Conservation (phyloP, 2,329 filamentous ascomycete genomes). For the Teratosphaeria zuluensis region DNA sequence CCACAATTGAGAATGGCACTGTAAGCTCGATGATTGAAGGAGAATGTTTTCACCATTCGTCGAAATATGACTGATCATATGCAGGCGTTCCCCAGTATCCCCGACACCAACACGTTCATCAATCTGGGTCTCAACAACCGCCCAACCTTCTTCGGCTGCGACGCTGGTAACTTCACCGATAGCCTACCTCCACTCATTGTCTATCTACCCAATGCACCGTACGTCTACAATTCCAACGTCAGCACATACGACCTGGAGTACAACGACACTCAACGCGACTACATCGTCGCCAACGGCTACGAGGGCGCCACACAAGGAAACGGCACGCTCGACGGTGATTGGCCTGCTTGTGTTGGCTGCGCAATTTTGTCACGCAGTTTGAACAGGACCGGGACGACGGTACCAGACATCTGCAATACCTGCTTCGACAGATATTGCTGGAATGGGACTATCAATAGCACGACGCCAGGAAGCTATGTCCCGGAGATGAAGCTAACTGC, state of each 20-base stretch:
- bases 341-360: slow-evolving; percentile 79
- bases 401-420: slow-evolving; percentile 60
- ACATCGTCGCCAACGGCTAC: slow-evolving; percentile 79
- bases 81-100: slow-evolving; percentile 55
- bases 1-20: slow-evolving; percentile 54
- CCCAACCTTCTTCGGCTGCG: slow-evolving; percentile 69
- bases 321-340: slow-evolving; percentile 60
- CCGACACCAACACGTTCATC: slow-evolving; percentile 66
- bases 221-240: slow-evolving; percentile 65
- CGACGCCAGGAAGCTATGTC: slow-evolving; percentile 13
- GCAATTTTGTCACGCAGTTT: slow-evolving; percentile 72
- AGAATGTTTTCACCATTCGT: too few relatives aligned
- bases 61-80: too few relatives aligned
- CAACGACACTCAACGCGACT: slow-evolving; percentile 57
- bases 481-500: slow-evolving; percentile 18
- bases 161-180: slow-evolving; percentile 52
- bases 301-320: slow-evolving; percentile 77
- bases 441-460: slow-evolving; percentile 58
- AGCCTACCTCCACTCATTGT: slow-evolving; percentile 58
- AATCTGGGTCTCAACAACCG: slow-evolving; percentile 64
- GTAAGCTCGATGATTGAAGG: slow-evolving; percentile 14
- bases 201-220: slow-evolving; percentile 65
- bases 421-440: slow-evolving; percentile 88
- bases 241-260: slow-evolving; percentile 65
- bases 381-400: slow-evolving; percentile 54